These are phyloP conservation scores for Lactarius evosmus DNA, from an alignment of 768 basidiomycete species.

Conservation along the genomic window DNA sequence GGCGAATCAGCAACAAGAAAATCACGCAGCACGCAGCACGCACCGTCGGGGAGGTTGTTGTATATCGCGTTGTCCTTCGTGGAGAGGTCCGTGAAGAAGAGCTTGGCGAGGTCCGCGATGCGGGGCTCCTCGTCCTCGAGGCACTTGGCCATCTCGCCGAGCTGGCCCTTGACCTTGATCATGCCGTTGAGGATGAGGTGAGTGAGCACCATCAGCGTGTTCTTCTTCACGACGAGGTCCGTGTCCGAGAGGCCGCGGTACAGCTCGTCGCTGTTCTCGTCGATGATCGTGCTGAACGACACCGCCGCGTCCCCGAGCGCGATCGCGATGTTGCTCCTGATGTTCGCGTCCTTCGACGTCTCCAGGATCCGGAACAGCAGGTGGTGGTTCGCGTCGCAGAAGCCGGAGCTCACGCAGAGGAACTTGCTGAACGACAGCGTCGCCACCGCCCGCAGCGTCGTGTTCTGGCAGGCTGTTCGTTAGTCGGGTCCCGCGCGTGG, in stretches of 20 bases:
- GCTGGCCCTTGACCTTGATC: conserved; percentile 99
- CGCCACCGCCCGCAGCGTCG: conserved; percentile 79
- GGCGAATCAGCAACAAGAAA: not conserved
- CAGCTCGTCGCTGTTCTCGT: conserved; percentile 94
- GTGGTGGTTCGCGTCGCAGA: conserved; percentile 86
- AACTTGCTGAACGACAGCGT: conserved; percentile 92
- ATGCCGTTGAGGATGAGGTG: conserved; percentile 97
- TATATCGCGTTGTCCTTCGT: conserved; percentile 99
- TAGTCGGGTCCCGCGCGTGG: too few species aligned
- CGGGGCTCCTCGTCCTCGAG: conserved; percentile 85
- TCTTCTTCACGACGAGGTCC: conserved; percentile 93
- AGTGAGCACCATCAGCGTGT: conserved; percentile 97
- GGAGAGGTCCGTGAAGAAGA: conserved; percentile 95
- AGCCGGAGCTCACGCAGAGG: conserved; percentile 90
- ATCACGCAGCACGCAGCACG: conserved; percentile 27
- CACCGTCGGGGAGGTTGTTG: conserved; percentile 95
- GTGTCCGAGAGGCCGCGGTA: conserved; percentile 91
- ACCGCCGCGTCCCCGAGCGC: conserved; percentile 97
- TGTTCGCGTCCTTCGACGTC: conserved; percentile 82
- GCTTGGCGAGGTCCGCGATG: conserved; percentile 90
- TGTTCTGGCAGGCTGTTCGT: conserved; percentile 57
- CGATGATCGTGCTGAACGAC: conserved; percentile 95
- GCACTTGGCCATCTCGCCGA: conserved; percentile 99
- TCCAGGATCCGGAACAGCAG: conserved; percentile 94
- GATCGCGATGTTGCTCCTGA: conserved; percentile 95